These are phyloP conservation scores for Trametes meyenii DNA, from an alignment of 768 basidiomycete genomes.

Conservation along the genomic window DNA sequence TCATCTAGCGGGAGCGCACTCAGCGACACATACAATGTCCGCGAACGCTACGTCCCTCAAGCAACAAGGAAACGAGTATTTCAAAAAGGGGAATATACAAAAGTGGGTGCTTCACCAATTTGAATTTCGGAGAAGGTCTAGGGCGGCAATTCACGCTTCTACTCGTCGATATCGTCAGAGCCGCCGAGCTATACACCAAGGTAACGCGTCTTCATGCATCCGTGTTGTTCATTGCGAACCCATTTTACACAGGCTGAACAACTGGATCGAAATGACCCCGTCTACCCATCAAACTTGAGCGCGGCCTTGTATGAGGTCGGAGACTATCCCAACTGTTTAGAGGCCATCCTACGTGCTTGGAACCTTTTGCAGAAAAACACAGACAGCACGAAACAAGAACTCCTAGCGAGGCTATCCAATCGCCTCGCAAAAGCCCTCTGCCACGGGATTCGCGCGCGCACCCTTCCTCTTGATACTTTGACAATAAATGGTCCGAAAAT, in stretches of 20 bases:
- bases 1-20: no score
- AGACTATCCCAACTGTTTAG: constrained; percentile 19
- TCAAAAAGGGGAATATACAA: neutral
- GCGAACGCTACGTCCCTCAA: neutral
- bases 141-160: neutral
- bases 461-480: neutral
- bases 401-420: constrained; percentile 13
- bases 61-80: constrained; percentile 4
- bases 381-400: neutral
- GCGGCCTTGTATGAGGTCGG: constrained; percentile 27
- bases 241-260: constrained; percentile 16
- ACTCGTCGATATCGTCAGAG: neutral
- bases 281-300: constrained; percentile 30
- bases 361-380: neutral
- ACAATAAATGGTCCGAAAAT: neutral
- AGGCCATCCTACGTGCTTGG: constrained; percentile 24
- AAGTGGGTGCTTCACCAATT: neutral
- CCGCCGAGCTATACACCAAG: neutral
- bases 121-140: neutral
- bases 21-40: no score
- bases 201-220: neutral
- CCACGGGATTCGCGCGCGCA: constrained; percentile 6
- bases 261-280: constrained; percentile 12
- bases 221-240: neutral
- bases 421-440: constrained; percentile 3